These are phyloP conservation scores for Phragmites australis DNA, from an alignment of 176 grass and related monocot species.

Conservation along the genomic window DNA sequence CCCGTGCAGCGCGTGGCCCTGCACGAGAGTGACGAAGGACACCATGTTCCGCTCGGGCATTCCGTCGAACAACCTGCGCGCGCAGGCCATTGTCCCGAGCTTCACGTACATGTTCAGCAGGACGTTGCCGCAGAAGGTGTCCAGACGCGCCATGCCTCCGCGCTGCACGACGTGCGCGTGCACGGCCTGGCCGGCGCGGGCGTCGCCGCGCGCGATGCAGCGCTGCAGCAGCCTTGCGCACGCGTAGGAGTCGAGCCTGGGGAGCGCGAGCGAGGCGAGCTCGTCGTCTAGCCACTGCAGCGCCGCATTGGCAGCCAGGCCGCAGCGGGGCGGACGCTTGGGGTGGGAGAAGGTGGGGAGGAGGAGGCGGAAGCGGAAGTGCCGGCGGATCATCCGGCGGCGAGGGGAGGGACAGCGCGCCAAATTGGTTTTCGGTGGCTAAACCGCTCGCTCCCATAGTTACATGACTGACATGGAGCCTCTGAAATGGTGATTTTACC, in stretches of 20 bases:
- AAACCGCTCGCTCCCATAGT: too few relatives aligned
- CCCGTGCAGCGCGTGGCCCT: background rate
- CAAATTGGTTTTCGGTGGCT: background rate
- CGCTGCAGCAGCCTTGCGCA: constrained; percentile 46
- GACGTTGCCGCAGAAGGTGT: constrained; percentile 45
- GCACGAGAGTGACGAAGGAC: constrained; percentile 43
- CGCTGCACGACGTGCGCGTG: constrained; percentile 32
- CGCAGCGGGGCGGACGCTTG: background rate
- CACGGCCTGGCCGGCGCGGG: constrained; percentile 31
- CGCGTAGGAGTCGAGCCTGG: constrained; percentile 28
- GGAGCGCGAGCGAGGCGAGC: constrained; percentile 41
- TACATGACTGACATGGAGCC: too few relatives aligned
- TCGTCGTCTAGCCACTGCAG: constrained; percentile 51
- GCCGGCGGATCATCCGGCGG: constrained; percentile 7
- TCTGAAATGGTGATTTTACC: too few relatives aligned
- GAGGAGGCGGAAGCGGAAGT: background rate
- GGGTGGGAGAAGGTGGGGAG: background rate
- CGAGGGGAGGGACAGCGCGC: background rate
- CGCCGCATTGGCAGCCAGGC: background rate
- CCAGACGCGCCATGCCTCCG: constrained; percentile 30
- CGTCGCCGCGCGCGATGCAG: constrained; percentile 29
- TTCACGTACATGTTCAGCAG: constrained; percentile 48
- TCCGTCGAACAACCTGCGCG: constrained; percentile 42
- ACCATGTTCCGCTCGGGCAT: constrained; percentile 43
- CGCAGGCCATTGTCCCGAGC: background rate